These are phyloP conservation scores for Epichloe glyceriae DNA, from an alignment of 2,329 filamentous ascomycete species.

Conservation along the genomic window DNA sequence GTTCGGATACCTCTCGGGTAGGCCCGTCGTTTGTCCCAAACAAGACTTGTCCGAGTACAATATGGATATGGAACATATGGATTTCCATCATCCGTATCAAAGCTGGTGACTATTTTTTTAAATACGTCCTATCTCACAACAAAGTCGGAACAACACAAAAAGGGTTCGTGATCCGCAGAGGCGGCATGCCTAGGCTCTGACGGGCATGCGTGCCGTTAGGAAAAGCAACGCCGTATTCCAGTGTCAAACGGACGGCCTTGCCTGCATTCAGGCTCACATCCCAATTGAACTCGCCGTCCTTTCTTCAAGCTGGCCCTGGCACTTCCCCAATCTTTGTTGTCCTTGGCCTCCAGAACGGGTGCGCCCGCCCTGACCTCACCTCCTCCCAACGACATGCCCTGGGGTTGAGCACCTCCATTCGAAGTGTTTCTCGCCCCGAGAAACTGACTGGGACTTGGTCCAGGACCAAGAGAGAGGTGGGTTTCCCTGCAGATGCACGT, in stretches of 20 bases:
- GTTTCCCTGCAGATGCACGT: constrained; percentile 20
- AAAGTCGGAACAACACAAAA: neutral
- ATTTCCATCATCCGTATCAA: no score
- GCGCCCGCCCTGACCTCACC: constrained; percentile 21
- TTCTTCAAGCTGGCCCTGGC: constrained; percentile 36
- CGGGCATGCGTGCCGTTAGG: constrained; percentile 30
- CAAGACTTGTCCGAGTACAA: no score
- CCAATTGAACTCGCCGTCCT: constrained; percentile 43
- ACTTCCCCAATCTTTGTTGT: constrained; percentile 32
- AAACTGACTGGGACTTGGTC: constrained; percentile 47
- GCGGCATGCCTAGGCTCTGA: neutral
- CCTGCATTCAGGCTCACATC: constrained; percentile 40
- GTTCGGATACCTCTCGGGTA: neutral
- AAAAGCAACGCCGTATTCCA: constrained; percentile 46
- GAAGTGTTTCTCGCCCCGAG: constrained; percentile 40
- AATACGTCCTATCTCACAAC: neutral
- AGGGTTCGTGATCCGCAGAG: neutral
- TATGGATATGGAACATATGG: no score
- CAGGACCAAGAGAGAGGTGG: constrained; percentile 33
- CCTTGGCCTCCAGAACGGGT: constrained; percentile 11
- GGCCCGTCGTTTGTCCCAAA: no score
- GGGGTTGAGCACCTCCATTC: constrained; percentile 32
- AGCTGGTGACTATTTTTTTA: no score
- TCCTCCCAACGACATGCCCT: constrained; percentile 28
- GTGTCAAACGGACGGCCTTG: constrained; percentile 35